Evolutionary conservation across 1,139 yeast genomes (phyloP).

Genomic region (Casaregolazyma lundiana): DNA sequence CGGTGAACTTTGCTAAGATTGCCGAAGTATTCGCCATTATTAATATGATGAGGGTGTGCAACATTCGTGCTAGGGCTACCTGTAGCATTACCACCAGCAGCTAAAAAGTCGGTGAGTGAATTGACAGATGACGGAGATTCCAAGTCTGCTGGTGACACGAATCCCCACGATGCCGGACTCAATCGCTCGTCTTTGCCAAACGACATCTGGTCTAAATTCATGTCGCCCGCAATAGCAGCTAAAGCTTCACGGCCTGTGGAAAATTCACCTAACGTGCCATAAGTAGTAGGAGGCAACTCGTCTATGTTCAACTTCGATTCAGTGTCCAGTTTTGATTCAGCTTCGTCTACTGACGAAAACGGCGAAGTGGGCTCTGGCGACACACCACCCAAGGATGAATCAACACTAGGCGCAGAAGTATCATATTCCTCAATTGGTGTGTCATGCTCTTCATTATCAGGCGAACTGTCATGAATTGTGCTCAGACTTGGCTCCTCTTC

Average conservation of each 20-base stretch:
- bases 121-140: slow-evolving; percentile 10
- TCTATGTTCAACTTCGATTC: background rate
- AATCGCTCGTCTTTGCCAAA: background rate
- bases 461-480: background rate
- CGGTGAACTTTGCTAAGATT: slow-evolving; percentile 17
- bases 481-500: background rate
- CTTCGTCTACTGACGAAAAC: background rate
- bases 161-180: slow-evolving; percentile 15
- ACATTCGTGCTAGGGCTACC: background rate
- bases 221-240: background rate
- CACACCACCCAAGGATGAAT: background rate
- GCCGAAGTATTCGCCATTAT: slow-evolving; percentile 2
- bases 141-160: slow-evolving; percentile 17
- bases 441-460: background rate
- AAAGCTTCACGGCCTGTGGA: background rate
- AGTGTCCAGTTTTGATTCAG: background rate
- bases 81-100: background rate
- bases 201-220: background rate
- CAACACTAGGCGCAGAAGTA: background rate
- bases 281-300: background rate
- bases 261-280: background rate
- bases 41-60: slow-evolving; percentile 10
- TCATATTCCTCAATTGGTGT: background rate
- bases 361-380: slow-evolving; percentile 10
- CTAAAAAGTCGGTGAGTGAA: slow-evolving; percentile 2